phyloP scores from a whole-genome alignment of 192 early-diverging fungal genomes.

The Linnemannia exigua region DNA sequence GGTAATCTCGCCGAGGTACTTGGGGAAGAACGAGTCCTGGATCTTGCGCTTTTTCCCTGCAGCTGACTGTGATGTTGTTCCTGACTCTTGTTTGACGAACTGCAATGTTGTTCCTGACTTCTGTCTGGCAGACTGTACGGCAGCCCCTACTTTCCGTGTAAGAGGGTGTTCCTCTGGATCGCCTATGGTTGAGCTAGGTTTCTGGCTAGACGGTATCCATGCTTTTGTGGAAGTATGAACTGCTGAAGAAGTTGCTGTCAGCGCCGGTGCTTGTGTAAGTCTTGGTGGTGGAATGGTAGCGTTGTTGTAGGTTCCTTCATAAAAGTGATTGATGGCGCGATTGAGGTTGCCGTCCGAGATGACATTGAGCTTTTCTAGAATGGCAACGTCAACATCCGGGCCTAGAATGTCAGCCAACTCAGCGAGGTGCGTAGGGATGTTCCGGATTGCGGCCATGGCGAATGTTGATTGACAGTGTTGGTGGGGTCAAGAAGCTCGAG shows the following conservation, averaged over 20 bases:
- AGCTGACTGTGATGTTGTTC: neutral
- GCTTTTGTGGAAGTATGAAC: neutral
- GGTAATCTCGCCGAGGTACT: constrained; percentile 39
- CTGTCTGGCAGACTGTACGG: neutral
- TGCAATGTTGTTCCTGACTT: neutral
- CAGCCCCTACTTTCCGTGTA: neutral
- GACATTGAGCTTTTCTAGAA: constrained; percentile 49
- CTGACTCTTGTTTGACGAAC: neutral
- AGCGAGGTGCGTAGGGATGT: constrained; percentile 39
- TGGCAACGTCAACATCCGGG: constrained; percentile 44
- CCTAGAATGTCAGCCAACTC: constrained; percentile 45
- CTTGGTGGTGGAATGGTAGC: constrained; percentile 10
- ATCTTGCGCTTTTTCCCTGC: constrained; percentile 27
- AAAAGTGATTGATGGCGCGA: constrained; percentile 59
- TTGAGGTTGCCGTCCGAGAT: constrained; percentile 57
- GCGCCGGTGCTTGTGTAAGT: neutral
- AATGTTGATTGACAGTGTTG: neutral
- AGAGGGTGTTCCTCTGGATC: constrained; percentile 16
- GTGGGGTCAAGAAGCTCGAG: neutral
- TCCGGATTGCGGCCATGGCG: constrained; percentile 18
- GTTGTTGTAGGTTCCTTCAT: constrained; percentile 41
- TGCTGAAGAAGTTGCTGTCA: neutral
- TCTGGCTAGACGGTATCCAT: neutral
- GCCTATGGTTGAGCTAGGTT: neutral
- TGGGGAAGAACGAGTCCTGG: constrained; percentile 21